A percentile compares a stretch with the other conserved stretches of the same genome.
Evolutionary conservation across 2,329 filamentous ascomycete species (phyloP).

Genomic region (Macrophomina pseudophaseolina): DNA sequence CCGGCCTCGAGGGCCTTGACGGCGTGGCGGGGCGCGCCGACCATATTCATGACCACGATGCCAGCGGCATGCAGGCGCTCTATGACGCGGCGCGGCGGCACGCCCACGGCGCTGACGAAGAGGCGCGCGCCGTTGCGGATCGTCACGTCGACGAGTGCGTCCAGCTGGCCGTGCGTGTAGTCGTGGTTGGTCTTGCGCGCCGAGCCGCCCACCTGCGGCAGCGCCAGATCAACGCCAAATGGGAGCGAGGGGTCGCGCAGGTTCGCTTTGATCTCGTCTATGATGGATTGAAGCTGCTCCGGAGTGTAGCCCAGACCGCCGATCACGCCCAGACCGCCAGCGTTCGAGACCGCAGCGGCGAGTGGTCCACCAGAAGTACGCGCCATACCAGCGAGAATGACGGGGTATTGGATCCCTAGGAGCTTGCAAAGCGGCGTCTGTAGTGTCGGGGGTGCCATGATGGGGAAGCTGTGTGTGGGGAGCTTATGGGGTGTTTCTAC

Average conservation of each 20-base stretch:
- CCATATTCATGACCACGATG: conserved; percentile 96
- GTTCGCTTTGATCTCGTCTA: conserved; percentile 82
- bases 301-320: conserved; percentile 58
- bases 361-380: conserved; percentile 61
- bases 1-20: conserved; percentile 85
- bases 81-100: conserved; percentile 76
- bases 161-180: conserved; percentile 87
- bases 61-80: conserved; percentile 77
- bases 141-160: conserved; percentile 85
- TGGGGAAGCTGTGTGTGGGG: conserved; percentile 27
- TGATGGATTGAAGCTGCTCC: conserved; percentile 75
- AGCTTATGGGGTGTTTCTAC: not conserved
- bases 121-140: conserved; percentile 82
- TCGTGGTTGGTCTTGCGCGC: conserved; percentile 94
- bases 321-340: conserved; percentile 75
- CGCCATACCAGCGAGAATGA: conserved; percentile 94
- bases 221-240: conserved; percentile 89
- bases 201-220: conserved; percentile 83
- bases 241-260: conserved; percentile 71
- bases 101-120: conserved; percentile 87
- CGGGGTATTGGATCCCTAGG: conserved; percentile 83
- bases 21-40: conserved; percentile 89
- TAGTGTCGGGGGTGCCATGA: conserved; percentile 39
- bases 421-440: conserved; percentile 56
- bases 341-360: conserved; percentile 67